phyloP scores from a whole-genome alignment of 352 stramenopile species.

The Globisporangium iwayamae region DNA sequence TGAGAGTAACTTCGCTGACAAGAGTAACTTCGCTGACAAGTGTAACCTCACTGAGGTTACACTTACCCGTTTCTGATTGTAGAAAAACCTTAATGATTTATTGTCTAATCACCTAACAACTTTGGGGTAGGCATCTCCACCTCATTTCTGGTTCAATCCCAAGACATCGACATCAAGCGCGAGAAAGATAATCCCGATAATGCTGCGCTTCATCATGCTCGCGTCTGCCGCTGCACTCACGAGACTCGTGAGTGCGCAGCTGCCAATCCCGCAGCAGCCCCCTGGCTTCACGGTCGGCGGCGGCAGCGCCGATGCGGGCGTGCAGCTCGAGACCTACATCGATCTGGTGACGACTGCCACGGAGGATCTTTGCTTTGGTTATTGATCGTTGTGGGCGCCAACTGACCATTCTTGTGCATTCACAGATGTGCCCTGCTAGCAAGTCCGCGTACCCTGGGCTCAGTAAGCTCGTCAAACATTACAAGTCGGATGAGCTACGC shows the following conservation, averaged over 20 bases:
- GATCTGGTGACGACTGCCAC: conserved; percentile 38
- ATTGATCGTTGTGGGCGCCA: background rate
- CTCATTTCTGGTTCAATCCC: conserved; percentile 10
- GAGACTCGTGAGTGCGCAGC: conserved; percentile 26
- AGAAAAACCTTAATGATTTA: too few relatives aligned
- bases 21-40: too few relatives aligned
- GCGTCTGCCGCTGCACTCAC: conserved; percentile 8
- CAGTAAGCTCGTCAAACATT: conserved; percentile 52
- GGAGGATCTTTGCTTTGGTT: background rate
- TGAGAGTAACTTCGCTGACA: too few relatives aligned
- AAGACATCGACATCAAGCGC: background rate
- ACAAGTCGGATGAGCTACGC: conserved; percentile 51
- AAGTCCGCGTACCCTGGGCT: conserved; percentile 65
- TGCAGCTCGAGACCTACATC: conserved; percentile 83
- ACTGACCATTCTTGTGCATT: background rate
- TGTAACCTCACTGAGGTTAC: too few relatives aligned
- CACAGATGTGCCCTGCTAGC: conserved; percentile 70
- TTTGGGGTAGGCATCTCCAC: background rate
- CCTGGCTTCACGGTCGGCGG: conserved; percentile 61
- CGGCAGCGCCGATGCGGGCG: conserved; percentile 44
- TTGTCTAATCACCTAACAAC: too few relatives aligned
- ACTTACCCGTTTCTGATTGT: too few relatives aligned
- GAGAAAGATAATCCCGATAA: conserved; percentile 9
- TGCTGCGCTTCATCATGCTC: conserved; percentile 15
- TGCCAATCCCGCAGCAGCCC: conserved; percentile 54